Percentiles rank a stretch among this genome's conserved stretches.
Evolutionary conservation across 768 basidiomycete species (phyloP).

Genomic region (Psilocybe cyanescens): DNA sequence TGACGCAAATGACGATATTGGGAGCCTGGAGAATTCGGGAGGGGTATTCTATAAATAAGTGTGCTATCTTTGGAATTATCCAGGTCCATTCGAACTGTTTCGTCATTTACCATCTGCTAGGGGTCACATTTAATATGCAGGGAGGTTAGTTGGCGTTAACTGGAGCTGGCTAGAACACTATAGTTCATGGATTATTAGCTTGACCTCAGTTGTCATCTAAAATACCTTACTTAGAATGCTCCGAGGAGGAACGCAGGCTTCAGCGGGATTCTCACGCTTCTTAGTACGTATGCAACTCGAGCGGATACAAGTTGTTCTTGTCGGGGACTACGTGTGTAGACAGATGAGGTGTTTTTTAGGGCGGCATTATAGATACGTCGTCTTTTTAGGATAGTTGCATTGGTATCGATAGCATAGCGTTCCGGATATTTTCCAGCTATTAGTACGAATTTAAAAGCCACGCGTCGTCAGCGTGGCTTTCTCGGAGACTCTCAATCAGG

Average conservation of each 20-base stretch:
- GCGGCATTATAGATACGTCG: background rate
- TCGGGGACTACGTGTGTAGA: background rate
- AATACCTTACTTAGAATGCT: background rate
- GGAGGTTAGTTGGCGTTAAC: background rate
- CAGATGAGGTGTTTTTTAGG: background rate
- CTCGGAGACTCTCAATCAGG: background rate
- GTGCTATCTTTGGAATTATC: background rate
- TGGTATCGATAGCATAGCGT: background rate
- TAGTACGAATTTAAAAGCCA: background rate
- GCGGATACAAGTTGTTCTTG: background rate
- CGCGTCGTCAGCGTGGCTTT: background rate
- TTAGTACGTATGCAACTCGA: background rate
- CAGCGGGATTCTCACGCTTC: background rate
- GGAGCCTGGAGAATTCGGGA: background rate
- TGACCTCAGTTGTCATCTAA: background rate
- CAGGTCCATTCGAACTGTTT: background rate
- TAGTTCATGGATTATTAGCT: background rate
- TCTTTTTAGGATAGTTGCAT: background rate
- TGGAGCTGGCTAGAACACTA: background rate
- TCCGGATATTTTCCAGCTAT: background rate
- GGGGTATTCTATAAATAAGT: slow-evolving; percentile 13
- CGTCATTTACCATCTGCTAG: background rate
- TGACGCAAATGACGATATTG: slow-evolving; percentile 22
- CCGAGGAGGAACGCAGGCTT: background rate
- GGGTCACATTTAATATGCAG: background rate